Percentiles rank a stretch among this genome's conserved stretches.
Conservation (phyloP, 1,139 yeast species). For the Arxiozyma telluris region DNA sequence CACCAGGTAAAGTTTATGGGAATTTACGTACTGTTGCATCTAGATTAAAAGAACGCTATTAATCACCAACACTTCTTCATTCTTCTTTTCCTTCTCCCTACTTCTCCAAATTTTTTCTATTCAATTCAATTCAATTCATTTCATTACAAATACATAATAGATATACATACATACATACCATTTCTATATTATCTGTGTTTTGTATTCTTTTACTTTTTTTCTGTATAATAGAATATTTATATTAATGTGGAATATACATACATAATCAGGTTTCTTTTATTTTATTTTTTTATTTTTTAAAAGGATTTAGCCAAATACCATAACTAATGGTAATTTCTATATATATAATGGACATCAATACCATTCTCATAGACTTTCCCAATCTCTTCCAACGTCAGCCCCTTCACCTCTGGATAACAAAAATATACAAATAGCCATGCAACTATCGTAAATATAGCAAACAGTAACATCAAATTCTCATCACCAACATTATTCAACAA, state of each 20-base stretch:
- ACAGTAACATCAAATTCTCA: constrained; percentile 34
- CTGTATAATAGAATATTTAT: background rate
- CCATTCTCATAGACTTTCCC: constrained; percentile 35
- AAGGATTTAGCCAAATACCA: background rate
- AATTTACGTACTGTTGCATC: constrained; percentile 94
- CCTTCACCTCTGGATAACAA: constrained; percentile 43
- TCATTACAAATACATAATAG: background rate
- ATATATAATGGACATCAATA: constrained; percentile 32
- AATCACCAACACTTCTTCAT: constrained; percentile 9
- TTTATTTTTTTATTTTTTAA: no score
- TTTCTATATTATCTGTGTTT: background rate
- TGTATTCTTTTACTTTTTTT: background rate
- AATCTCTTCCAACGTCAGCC: constrained; percentile 39
- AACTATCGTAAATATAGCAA: constrained; percentile 32
- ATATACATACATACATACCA: background rate
- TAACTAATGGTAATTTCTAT: constrained; percentile 24
- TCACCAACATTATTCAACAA: constrained; percentile 30
- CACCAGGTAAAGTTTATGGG: constrained; percentile 97
- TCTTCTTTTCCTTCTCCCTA: background rate
- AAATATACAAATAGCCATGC: constrained; percentile 37
- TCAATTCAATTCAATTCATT: no score
- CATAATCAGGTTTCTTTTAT: no score
- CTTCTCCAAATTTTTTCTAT: background rate
- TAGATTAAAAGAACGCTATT: constrained; percentile 92
- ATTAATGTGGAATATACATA: background rate